Base-by-base conservation (phyloP, 1,284 basidiomycete species). In the Ganoderma boninense region DNA sequence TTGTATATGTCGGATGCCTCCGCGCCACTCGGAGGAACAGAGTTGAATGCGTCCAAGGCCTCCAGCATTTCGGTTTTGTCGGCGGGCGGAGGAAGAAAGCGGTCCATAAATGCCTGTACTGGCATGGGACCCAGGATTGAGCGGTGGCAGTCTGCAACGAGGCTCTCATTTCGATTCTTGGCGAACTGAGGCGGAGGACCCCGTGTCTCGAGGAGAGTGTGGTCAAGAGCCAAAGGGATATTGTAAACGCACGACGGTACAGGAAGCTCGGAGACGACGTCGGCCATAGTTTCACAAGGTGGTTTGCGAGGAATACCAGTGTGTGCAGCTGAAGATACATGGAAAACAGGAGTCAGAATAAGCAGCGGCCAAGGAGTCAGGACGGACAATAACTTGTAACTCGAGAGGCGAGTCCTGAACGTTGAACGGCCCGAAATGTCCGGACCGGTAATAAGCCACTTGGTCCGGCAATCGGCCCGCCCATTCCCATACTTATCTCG, bases 161-260 rank as follows among this genome's bases (percentile, higher is more conserved):
- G 54, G n/a, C 32, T 79, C 80, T 66, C 70, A 71, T 16, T 78
- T 67, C 2, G 80, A 70, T 26, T 74, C 66, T 80, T 66, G 10
- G 64, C 70, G 65, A 82, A 81, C 65, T 70, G 82, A 1, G 60
- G 49, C 26, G 13, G 70, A 54, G 13, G 71, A 66, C 38, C 73
- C 26, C 43, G 49, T 54, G 49, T 54, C 23, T 54, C 23, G 49
- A 54, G 49, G 13, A 54, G 49, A 26, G 49, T 26, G 49, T 14
- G 49, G 49, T 54, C 61, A 4, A 35, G 35, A 14, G n/a, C n/a
- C 29, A 61, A 61, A 42, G 59, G 38, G 23, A 35, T 40, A 8
- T 38, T n/a, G 18, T 35, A 61, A 13, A 23, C 38, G 16, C 35
- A 61, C 26, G 26, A 29, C 26, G 26, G 26, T 29, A 29, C 26